These are phyloP conservation scores for Colletotrichum musicola DNA, from an alignment of 2,329 filamentous ascomycete species.

Conservation along the genomic window DNA sequence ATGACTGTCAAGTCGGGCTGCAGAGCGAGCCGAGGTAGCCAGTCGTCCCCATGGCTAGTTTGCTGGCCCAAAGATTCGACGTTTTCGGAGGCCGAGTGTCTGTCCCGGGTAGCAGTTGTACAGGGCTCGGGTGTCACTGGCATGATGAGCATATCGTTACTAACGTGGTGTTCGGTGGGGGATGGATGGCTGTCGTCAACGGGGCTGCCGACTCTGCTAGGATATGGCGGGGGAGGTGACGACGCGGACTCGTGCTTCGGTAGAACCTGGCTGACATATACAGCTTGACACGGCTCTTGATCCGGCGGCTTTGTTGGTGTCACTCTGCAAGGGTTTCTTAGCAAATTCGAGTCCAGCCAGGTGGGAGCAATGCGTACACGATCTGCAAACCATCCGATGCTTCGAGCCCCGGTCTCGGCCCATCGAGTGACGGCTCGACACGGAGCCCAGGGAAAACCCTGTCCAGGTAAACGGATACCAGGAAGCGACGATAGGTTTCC, in stretches of 20 bases:
- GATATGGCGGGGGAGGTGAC: neutral
- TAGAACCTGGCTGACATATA: slow-evolving; percentile 3
- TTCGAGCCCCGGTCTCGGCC: neutral
- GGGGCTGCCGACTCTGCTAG: too few relatives aligned
- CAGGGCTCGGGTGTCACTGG: neutral
- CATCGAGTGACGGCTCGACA: slow-evolving; percentile 43
- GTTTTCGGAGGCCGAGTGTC: neutral
- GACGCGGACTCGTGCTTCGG: neutral
- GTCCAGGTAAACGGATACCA: slow-evolving; percentile 58
- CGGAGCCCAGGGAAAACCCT: slow-evolving; percentile 57
- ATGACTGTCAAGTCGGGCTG: neutral
- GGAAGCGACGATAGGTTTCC: slow-evolving; percentile 59
- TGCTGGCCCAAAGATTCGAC: neutral
- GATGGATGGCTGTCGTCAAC: neutral
- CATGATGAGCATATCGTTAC: neutral
- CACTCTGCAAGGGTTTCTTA: slow-evolving; percentile 4
- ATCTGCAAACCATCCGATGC: neutral
- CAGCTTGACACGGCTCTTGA: neutral
- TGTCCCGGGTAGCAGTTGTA: neutral
- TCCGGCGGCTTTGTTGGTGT: neutral
- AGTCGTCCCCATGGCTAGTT: neutral
- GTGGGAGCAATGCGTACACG: slow-evolving; percentile 8
- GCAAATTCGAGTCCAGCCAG: neutral
- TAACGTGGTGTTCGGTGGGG: neutral
- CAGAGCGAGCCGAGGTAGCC: neutral